These are phyloP conservation scores for Alternaria tenuissima DNA, from an alignment of 2,329 filamentous ascomycete genomes.

Conservation along the genomic window DNA sequence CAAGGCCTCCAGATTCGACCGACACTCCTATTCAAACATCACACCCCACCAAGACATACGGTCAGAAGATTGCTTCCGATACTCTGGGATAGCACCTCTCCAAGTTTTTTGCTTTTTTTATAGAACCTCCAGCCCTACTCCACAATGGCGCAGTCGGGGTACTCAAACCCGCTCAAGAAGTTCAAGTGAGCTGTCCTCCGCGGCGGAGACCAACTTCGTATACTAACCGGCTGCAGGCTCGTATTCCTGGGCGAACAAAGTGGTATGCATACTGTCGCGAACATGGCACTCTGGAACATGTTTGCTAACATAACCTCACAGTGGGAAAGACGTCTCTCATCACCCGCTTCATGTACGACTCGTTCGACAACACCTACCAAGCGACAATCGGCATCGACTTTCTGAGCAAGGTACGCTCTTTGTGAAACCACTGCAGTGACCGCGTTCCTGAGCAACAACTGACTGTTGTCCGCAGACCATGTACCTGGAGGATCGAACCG, in stretches of 20 bases:
- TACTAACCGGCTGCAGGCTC: conserved; percentile 66
- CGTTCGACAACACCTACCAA: conserved; percentile 99
- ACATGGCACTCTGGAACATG: neutral
- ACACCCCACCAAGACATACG: conserved; percentile 20
- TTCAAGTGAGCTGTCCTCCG: conserved; percentile 76
- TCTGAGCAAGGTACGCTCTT: conserved; percentile 80
- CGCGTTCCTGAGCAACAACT: neutral
- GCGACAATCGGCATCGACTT: conserved; percentile 99
- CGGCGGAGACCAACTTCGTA: conserved; percentile 19
- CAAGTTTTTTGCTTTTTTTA: conserved; percentile 7
- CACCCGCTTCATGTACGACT: conserved; percentile 99
- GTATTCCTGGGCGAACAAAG: conserved; percentile 99
- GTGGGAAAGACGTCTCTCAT: conserved; percentile 99
- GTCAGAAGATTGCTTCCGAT: conserved; percentile 7
- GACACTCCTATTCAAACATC: conserved; percentile 36
- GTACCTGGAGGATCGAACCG: conserved; percentile 98
- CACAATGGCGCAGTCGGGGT: conserved; percentile 82
- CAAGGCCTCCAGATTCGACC: conserved; percentile 28
- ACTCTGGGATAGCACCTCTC: neutral
- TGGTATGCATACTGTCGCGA: conserved; percentile 68
- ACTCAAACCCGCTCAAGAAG: conserved; percentile 99
- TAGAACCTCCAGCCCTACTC: conserved; percentile 1
- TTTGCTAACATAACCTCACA: conserved; percentile 53
- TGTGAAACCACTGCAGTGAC: neutral
- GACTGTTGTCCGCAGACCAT: conserved; percentile 73